These are phyloP conservation scores for Aspergillus tanneri DNA, from an alignment of 2,329 filamentous ascomycete genomes.

Conservation along the genomic window DNA sequence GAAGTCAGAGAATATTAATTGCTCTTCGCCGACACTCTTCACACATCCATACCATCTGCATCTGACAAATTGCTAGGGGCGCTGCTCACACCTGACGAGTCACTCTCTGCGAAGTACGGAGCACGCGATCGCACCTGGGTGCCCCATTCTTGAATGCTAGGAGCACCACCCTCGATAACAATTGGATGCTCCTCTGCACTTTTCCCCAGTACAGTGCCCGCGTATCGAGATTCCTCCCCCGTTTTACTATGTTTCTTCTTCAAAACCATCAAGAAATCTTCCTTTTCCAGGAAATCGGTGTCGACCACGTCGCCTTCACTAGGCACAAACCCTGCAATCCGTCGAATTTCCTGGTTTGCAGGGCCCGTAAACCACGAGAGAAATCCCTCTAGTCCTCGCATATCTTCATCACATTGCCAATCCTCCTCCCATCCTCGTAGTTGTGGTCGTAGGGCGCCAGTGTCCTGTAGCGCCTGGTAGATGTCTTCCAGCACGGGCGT, in stretches of 20 bases:
- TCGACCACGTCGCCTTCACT: slow-evolving; percentile 53
- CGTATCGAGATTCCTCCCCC: slow-evolving; percentile 80
- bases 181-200: slow-evolving; percentile 68
- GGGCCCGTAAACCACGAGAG: slow-evolving; percentile 74
- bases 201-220: slow-evolving; percentile 78
- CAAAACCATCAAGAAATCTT: slow-evolving; percentile 71
- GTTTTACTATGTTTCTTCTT: slow-evolving; percentile 93
- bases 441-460: slow-evolving; percentile 70
- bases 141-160: slow-evolving; percentile 67
- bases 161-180: slow-evolving; percentile 73
- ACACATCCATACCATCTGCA: slow-evolving; percentile 38
- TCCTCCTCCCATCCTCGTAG: slow-evolving; percentile 66
- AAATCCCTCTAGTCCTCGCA: slow-evolving; percentile 74
- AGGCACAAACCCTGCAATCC: slow-evolving; percentile 72
- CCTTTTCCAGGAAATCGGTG: slow-evolving; percentile 55
- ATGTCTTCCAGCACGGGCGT: slow-evolving; percentile 72
- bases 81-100: slow-evolving; percentile 42
- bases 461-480: slow-evolving; percentile 79
- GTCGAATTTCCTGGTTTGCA: slow-evolving; percentile 74
- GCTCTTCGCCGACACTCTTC: too few relatives aligned
- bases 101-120: slow-evolving; percentile 29
- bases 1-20: too few relatives aligned
- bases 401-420: slow-evolving; percentile 71
- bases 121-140: slow-evolving; percentile 36
- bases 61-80: slow-evolving; percentile 42